Evolutionary conservation across 345 rosid genomes (phyloP).

Genomic region (Eucalyptus regnans): DNA sequence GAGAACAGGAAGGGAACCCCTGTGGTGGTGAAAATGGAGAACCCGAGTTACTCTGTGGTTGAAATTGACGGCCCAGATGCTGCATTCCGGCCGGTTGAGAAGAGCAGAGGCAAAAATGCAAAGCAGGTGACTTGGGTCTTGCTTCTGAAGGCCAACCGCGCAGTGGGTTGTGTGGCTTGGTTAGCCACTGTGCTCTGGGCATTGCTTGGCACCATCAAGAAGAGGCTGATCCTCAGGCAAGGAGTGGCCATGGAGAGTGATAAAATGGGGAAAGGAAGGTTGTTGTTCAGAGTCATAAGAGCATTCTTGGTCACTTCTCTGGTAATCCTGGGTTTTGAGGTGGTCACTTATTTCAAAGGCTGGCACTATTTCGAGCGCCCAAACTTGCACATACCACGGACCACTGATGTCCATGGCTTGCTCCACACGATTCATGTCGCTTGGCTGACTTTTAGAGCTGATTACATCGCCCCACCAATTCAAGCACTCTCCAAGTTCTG

Average conservation of each 20-base stretch:
- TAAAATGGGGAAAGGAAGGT: background rate
- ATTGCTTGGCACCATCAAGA: conserved; percentile 67
- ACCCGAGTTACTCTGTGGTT: conserved; percentile 68
- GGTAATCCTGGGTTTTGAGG: conserved; percentile 1
- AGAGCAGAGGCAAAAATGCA: conserved; percentile 74
- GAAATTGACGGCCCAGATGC: conserved; percentile 87
- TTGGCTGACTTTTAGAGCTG: conserved; percentile 6
- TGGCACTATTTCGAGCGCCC: background rate
- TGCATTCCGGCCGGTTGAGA: conserved; percentile 76
- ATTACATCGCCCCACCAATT: background rate
- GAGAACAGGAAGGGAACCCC: conserved; percentile 66
- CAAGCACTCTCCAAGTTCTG: conserved; percentile 3
- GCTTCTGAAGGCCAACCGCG: conserved; percentile 85
- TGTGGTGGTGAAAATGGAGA: conserved; percentile 84
- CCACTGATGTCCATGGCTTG: background rate
- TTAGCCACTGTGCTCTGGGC: conserved; percentile 65
- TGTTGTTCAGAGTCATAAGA: background rate
- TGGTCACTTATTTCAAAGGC: background rate
- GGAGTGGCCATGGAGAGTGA: conserved; percentile 22
- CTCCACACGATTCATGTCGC: background rate
- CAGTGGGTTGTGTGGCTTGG: conserved; percentile 81
- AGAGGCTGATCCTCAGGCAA: conserved; percentile 49
- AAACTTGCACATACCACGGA: background rate
- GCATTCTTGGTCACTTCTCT: background rate
- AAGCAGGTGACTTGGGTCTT: conserved; percentile 91